A percentile compares a stretch with the other conserved stretches of the same genome.
These are phyloP conservation scores for Karstenula rhodostoma DNA, from an alignment of 2,329 filamentous ascomycete species.

Conservation along the genomic window DNA sequence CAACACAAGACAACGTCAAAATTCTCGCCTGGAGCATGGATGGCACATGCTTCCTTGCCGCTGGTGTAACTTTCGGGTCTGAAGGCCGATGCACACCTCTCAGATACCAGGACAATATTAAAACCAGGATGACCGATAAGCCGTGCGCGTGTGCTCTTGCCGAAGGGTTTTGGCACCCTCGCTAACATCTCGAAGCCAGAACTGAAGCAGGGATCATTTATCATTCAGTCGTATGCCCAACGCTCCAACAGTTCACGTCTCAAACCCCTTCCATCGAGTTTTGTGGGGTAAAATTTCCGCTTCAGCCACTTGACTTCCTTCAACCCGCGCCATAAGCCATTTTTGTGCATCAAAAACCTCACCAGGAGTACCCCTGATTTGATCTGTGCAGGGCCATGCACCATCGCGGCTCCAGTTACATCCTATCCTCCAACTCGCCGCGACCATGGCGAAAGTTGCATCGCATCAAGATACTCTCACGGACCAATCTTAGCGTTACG, in stretches of 20 bases:
- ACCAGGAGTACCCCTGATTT: conserved; percentile 26
- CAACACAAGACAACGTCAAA: neutral
- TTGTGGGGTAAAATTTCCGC: conserved; percentile 15
- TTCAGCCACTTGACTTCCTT: conserved; percentile 35
- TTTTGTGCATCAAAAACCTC: conserved; percentile 23
- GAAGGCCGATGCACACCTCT: conserved; percentile 1
- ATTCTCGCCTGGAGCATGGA: neutral
- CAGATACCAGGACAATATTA: neutral
- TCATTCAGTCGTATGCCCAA: conserved; percentile 27
- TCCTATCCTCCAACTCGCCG: conserved; percentile 12
- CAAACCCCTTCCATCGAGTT: conserved; percentile 20
- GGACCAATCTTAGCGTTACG: conserved; percentile 21
- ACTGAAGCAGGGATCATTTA: conserved; percentile 22
- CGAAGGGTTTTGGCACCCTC: conserved; percentile 1
- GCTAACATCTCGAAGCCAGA: conserved; percentile 17
- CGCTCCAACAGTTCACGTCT: conserved; percentile 35
- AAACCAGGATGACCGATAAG: neutral
- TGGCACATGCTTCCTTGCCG: neutral
- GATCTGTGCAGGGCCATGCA: conserved; percentile 24
- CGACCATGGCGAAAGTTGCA: conserved; percentile 10
- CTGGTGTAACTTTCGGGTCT: neutral
- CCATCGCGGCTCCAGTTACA: conserved; percentile 20
- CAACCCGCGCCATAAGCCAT: conserved; percentile 22
- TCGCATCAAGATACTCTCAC: conserved; percentile 21
- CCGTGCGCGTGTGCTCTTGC: conserved; percentile 12